Evolutionary conservation across 805 yeast species (phyloP), one percentile per base, ranked within the genome.

Genomic region (Jamesozyma piceae): DNA sequence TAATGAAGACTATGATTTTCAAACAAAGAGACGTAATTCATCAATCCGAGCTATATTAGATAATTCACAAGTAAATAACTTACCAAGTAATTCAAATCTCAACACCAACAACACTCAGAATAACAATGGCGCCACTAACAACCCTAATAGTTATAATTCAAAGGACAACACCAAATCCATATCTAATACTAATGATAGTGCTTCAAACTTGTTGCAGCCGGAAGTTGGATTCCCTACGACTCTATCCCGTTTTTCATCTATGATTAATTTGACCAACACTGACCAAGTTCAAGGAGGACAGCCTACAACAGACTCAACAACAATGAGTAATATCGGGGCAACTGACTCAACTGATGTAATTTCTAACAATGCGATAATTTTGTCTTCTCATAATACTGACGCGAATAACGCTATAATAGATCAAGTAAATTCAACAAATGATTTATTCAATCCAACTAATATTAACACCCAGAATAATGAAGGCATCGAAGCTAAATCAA

Each of bases 1-100:
- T 22, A 51, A 52, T 17, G 60, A 60, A 10, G 65, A 61, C 43
- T 53, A 56, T 36, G 65, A 61, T 42, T 56, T 60, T 31, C 56
- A 52, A 32, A 14, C 29, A 8, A 59, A 54, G 39, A 51, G 64
- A 46, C 53, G 63, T 14, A 57, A 60, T 39, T 59, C 64, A 2
- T 58, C 60, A 3, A 53, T 61, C 2, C 50, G 62, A 39, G 14
- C 35, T 4, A 14, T 38, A 4, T 15, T 43, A 2, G 50, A 47
- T 27, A 42, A 32, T 34, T 20, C 29, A 31, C 35, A 22, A 17
- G 24, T 26, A 5, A 15, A 21, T 15, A 27, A 28, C 14, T n/a
- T 20, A 13, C 22, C 11, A 20, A 29, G 21, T 30, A 27, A 15
- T 18, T 5, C 14, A 26, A 36, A 18, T 17, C 18, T 14, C 29